A percentile compares a stretch with the other conserved stretches of the same genome.
phyloP scores from a whole-genome alignment of 495 filamentous ascomycete genomes.

The Chlorociboria aeruginascens region DNA sequence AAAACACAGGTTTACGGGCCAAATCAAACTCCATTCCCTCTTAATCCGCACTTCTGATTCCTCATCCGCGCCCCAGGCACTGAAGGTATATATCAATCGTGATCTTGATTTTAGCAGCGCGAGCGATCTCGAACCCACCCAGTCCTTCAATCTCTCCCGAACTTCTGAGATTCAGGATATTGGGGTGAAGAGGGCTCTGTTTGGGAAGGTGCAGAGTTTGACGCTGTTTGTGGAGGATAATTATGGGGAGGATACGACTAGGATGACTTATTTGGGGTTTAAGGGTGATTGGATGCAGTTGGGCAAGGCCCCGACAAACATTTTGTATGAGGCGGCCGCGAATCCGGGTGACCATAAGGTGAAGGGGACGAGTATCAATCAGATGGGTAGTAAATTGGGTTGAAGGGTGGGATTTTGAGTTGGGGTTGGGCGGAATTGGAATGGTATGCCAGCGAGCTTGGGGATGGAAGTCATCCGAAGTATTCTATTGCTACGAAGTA shows the following conservation, averaged over 20 bases:
- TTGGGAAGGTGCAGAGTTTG: constrained; percentile 65
- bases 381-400: constrained; percentile 36
- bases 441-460: background rate
- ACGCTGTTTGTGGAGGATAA: constrained; percentile 78
- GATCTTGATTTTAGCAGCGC: constrained; percentile 75
- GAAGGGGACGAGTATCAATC: constrained; percentile 32
- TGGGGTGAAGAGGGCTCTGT: constrained; percentile 73
- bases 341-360: constrained; percentile 75
- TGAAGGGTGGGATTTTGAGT: constrained; percentile 6
- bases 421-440: no score
- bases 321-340: constrained; percentile 86
- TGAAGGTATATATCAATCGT: constrained; percentile 77
- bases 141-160: constrained; percentile 66
- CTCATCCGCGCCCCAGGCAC: constrained; percentile 60
- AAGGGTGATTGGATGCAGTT: constrained; percentile 84
- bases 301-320: constrained; percentile 68
- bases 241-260: constrained; percentile 58
- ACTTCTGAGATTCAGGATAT: constrained; percentile 77
- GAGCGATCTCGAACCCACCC: constrained; percentile 55
- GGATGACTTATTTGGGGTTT: constrained; percentile 77
- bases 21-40: constrained; percentile 83
- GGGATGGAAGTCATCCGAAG: background rate
- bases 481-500: background rate
- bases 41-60: constrained; percentile 67
- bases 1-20: constrained; percentile 68